A percentile compares a stretch with the other conserved stretches of the same genome.
phyloP scores from a whole-genome alignment of 208 protist species.

The Trichomonas tenax region DNA sequence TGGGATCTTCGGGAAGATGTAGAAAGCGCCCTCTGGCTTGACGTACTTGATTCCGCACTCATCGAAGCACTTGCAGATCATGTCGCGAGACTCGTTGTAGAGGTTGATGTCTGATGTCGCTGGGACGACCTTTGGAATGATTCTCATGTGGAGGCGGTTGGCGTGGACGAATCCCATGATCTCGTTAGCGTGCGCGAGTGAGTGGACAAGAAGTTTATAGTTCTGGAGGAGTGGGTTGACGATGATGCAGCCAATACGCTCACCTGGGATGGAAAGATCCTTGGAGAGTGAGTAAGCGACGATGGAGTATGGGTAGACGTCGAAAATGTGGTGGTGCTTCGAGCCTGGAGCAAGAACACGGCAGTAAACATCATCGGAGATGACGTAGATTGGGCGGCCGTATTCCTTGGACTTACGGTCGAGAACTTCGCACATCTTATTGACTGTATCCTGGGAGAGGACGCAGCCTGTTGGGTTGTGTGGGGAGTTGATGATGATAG shows the following conservation, averaged over 20 bases:
- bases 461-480: background rate
- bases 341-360: background rate
- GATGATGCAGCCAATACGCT: background rate
- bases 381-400: background rate
- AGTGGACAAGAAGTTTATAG: background rate
- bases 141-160: background rate
- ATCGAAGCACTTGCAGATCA: background rate
- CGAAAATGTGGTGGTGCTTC: background rate
- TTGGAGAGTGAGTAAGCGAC: background rate
- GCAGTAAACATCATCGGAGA: background rate
- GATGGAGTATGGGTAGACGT: background rate
- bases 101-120: background rate
- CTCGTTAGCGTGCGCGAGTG: background rate
- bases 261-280: background rate
- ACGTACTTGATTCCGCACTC: background rate
- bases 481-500: background rate
- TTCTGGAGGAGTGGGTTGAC: background rate
- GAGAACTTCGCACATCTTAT: background rate
- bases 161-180: background rate
- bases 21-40: background rate
- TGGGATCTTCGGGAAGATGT: background rate
- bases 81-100: background rate
- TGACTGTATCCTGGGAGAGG: background rate
- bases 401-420: background rate
- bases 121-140: background rate